Evolutionary conservation across 345 rosid species (phyloP).

Genomic region (Boechera stricta): DNA sequence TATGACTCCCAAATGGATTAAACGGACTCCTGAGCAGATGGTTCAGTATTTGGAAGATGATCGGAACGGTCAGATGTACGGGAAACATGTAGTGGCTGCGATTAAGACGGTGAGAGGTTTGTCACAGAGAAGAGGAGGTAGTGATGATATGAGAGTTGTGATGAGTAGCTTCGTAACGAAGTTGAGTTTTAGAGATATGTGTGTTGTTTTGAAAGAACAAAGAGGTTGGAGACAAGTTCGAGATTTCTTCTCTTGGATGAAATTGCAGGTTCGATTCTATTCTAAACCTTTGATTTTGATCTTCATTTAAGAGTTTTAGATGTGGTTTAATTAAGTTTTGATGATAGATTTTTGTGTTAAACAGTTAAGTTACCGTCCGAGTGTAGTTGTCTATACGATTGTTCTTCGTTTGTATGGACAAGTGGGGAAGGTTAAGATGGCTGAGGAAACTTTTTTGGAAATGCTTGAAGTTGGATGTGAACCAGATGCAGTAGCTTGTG

Average conservation of each 20-base stretch:
- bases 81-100: constrained; percentile 87
- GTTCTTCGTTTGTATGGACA: constrained; percentile 79
- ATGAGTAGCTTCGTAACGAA: constrained; percentile 85
- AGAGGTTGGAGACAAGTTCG: constrained; percentile 82
- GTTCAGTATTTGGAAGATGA: constrained; percentile 79
- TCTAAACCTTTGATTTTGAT: background rate
- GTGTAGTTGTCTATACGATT: constrained; percentile 77
- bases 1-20: constrained; percentile 82
- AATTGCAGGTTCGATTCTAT: constrained; percentile 63
- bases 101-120: constrained; percentile 70
- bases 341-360: constrained; percentile 54
- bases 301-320: background rate
- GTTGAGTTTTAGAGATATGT: constrained; percentile 85
- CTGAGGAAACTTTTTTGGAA: constrained; percentile 88
- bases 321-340: constrained; percentile 39
- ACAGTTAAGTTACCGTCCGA: constrained; percentile 85
- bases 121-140: constrained; percentile 51
- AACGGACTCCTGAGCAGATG: constrained; percentile 92
- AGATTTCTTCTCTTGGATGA: constrained; percentile 93
- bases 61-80: constrained; percentile 73
- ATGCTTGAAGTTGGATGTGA: constrained; percentile 92
- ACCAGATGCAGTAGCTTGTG: constrained; percentile 93
- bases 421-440: constrained; percentile 84
- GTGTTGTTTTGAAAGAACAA: constrained; percentile 87
- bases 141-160: constrained; percentile 61